These are phyloP conservation scores for Ogataea pini DNA, from an alignment of 805 yeast genomes.

Conservation along the genomic window DNA sequence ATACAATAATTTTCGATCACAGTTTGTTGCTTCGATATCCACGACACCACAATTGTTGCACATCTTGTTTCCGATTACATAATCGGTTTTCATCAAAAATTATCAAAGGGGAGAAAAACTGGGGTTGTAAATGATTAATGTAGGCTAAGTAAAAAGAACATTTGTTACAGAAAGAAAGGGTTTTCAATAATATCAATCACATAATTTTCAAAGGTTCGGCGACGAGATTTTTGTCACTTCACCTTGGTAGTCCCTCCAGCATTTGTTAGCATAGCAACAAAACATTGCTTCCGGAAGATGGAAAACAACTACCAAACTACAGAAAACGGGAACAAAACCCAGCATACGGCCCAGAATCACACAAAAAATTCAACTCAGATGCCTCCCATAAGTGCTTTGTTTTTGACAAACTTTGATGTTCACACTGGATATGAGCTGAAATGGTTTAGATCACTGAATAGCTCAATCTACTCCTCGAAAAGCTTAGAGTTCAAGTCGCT, in stretches of 20 bases:
- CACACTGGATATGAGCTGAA: slow-evolving; percentile 49
- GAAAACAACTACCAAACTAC: background rate
- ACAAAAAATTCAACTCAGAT: slow-evolving; percentile 1
- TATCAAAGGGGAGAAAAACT: background rate
- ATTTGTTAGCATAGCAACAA: background rate
- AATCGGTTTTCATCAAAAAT: background rate
- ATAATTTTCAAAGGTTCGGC: no score
- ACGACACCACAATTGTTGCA: no score
- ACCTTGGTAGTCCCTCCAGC: background rate
- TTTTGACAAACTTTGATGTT: slow-evolving; percentile 53
- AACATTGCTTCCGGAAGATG: background rate
- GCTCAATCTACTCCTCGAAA: slow-evolving; percentile 32
- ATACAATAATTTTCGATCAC: no score
- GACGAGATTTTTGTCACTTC: no score
- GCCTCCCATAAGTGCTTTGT: slow-evolving; percentile 43
- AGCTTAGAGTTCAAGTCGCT: slow-evolving; percentile 63
- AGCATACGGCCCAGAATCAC: background rate
- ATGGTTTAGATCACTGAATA: slow-evolving; percentile 41
- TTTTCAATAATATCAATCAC: no score
- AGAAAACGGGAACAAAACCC: slow-evolving; percentile 1
- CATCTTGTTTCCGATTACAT: background rate
- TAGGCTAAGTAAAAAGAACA: background rate
- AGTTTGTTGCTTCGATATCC: no score
- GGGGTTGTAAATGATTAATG: slow-evolving; percentile 4
- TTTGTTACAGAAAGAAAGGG: background rate